Evolutionary conservation across 2,329 filamentous ascomycete genomes (phyloP).

Genomic region (Leptoxyphium fumago): DNA sequence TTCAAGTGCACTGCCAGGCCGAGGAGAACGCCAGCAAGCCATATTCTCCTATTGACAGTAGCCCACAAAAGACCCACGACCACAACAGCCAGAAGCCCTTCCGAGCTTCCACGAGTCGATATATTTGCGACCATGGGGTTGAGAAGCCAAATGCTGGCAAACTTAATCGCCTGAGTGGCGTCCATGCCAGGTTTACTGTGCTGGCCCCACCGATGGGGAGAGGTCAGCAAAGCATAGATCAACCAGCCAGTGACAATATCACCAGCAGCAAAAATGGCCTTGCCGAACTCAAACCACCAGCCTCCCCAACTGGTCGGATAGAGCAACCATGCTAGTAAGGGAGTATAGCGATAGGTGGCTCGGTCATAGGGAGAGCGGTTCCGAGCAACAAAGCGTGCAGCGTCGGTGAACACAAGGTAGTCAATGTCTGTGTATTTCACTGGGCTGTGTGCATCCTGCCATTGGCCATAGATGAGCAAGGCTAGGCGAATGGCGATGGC

Average conservation of each 20-base stretch:
- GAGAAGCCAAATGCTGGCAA: slow-evolving; percentile 78
- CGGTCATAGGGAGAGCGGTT: slow-evolving; percentile 66
- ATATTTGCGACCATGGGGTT: slow-evolving; percentile 98
- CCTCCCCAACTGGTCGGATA: slow-evolving; percentile 57
- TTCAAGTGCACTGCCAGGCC: slow-evolving; percentile 90
- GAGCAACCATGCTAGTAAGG: slow-evolving; percentile 80
- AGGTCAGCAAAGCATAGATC: slow-evolving; percentile 41
- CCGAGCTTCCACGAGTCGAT: slow-evolving; percentile 84
- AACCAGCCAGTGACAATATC: slow-evolving; percentile 78
- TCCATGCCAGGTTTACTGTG: slow-evolving; percentile 26
- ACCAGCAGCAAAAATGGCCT: slow-evolving; percentile 67
- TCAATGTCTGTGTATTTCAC: slow-evolving; percentile 99
- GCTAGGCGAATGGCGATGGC: slow-evolving; percentile 49
- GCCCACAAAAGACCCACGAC: slow-evolving; percentile 77
- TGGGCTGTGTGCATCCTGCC: slow-evolving; percentile 81
- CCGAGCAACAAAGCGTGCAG: slow-evolving; percentile 59
- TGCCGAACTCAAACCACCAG: slow-evolving; percentile 67
- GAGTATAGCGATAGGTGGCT: slow-evolving; percentile 95
- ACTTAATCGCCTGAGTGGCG: slow-evolving; percentile 48
- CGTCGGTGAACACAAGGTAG: slow-evolving; percentile 96
- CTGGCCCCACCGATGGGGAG: slow-evolving; percentile 5
- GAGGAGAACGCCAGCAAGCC: slow-evolving; percentile 57
- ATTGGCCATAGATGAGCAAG: slow-evolving; percentile 76
- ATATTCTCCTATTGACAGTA: slow-evolving; percentile 46
- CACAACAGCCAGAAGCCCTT: slow-evolving; percentile 75